Base-by-base conservation (phyloP, 805 yeast species). In the Clavispora santaluciae region DNA sequence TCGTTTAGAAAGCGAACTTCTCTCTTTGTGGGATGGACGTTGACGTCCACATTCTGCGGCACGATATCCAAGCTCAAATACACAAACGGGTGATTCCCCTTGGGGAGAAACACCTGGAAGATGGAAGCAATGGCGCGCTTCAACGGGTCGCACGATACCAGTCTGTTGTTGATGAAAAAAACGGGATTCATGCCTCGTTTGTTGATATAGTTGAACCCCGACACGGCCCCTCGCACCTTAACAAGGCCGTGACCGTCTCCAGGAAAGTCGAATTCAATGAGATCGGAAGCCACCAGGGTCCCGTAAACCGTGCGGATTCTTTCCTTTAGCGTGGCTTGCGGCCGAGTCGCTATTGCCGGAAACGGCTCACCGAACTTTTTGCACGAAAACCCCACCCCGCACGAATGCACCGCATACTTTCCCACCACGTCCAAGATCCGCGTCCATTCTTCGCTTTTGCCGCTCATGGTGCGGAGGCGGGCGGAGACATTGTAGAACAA, bases 21-120 rank as follows among this genome's bases (percentile, higher is more conserved):
- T 43, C 91, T 73, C 52, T 93, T 93, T 0, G 98, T 91, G 0
- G 99, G 99, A 56, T 93, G 99, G 11, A 93, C 82, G 57, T 93
- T 93, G 12, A 93, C 98, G 59, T 93, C 99, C 6, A 93, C 72
- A 45, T 82, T 81, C 24, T 63, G 64, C 1, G 96, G 86, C 17
- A 72, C 66, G 2, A 93, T 78, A 15, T 66, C 66, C n/a, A 93
- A 57, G 36, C 86, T 72, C 39, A 93, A 43, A 60, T 89, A 93
- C 1, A 86, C 72, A 56, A 93, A 93, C 0, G 95, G 83, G 49
- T 73, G 78, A 38, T 51, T 56, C 0, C 95, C 95, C 50, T 83
- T 86, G 0, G 97, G 96, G 15, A 91, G 61, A 55, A 76, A 86
- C 3, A 74, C 61, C 15, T 79, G 70, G 54, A 80, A 89, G 0